Base-by-base conservation (phyloP, 768 basidiomycete species). In the Porphyrellus cyaneotinctus region DNA sequence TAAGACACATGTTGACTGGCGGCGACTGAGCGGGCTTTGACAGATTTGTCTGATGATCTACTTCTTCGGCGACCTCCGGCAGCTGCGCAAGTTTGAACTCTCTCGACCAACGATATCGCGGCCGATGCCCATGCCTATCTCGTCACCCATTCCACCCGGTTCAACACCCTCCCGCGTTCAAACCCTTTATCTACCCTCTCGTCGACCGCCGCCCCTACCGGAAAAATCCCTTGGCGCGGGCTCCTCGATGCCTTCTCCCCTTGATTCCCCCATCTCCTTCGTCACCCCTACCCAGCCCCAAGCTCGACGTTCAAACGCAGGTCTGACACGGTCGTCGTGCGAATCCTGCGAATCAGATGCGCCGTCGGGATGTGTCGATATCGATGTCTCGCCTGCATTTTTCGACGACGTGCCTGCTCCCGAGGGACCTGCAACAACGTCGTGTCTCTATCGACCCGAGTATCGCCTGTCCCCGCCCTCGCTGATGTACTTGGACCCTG, bases 41-140 rank as follows among this genome's bases (percentile, higher is more conserved):
- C 2, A 69, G 78, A 65, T 79, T 12, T 91, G 88, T 64, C 64
- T 90, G 50, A 87, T 87, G 63, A 80, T 91, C 6, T 91, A 89
- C 63, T 63, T 90, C 28, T 88, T 90, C 60, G 88, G 88, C 9
- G 88, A 91, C 67, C 73, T 90, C 18, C 75, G 88, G 9, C 88
- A 91, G 61, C 75, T 91, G 18, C 82, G 85, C 58, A 84, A 81
- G 57, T 89, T 89, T 61, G 88, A 90, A 64, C 81, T 91, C n/a
- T 67, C 80, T 4, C 76, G 87, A 20, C 88, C 87, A 11, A 70
- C 79, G 14, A 84, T 86, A 57, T 83, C 84, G 0, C 75, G 75
- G 47, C 72, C 72, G 2, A 64, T 70, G 2, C 56, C 62, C 3
- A 46, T 53, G 20, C 42, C 58, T 7, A 48, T 64, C 12, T 59